Evolutionary conservation across 768 basidiomycete species (phyloP), one percentile per base, ranked within the genome.

Genomic region (Pholiota microspora): DNA sequence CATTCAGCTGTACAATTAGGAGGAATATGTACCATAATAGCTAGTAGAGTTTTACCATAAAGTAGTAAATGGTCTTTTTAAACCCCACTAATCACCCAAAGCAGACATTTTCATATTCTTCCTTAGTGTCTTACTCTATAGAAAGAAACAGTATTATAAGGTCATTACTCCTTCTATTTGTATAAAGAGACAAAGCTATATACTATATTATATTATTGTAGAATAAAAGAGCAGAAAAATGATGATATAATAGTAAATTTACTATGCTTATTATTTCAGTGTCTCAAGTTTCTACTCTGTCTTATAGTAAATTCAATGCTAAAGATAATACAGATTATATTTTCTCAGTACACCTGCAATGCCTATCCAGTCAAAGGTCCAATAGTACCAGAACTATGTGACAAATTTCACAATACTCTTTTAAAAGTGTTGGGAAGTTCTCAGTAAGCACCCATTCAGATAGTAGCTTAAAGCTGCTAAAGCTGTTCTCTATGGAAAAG

Each of bases 381-480:
- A 31, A 10, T 29, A 48, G 16, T 48, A 48, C 18, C 15, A 10
- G 2, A 29, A 48, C 2, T 4, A n/a, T 18, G 46, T 31, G 18
- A 2, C 32, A 3, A 23, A 48, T 32, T 10, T 48, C 2, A 4
- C 28, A 3, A n/a, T 10, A 5, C 29, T 48, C 15, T 31, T 29
- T 8, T 5, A 48, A 16, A 48, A 29, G 13, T 9, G 13, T 8
- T 9, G 2, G 12, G 29, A 28, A 7, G 28, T 29, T 10, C 28
- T 48, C 16, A 29, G 46, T 32, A 48, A 5, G 29, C 25, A 18
- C 24, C 46, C 46, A 2, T 48, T 48, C n/a, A n/a, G 29, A 18
- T 65, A 62, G 62, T 61, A 64, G 44, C 45, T 64, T 8, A 55
- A 63, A 10, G 59, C 59, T 5, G 62, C 62, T 12, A 18, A 34